Evolutionary conservation across 768 basidiomycete species (phyloP), one percentile per base, ranked within the genome.

Genomic region (Tylopilus sp.): DNA sequence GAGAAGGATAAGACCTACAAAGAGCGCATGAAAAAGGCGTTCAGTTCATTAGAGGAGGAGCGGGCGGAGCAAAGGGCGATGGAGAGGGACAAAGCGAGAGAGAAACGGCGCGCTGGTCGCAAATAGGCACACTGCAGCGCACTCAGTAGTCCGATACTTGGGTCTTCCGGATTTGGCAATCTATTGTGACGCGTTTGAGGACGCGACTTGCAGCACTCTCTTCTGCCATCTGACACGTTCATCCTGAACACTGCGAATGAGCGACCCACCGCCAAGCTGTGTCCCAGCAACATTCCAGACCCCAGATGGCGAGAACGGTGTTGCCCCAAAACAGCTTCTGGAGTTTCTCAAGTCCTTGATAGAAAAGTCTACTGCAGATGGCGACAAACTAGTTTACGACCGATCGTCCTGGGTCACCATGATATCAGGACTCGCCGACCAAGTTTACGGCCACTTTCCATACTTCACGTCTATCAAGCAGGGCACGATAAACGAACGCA

Each of bases 21-120:
- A 61, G 80, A 83, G 44, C 80, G 83, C 56, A 92, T 98, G 86
- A 86, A 86, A 65, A 83, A 79, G 62, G 92, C 88, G 21, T 88
- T 79, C 67, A 83, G 78, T 2, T 81, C 82, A 0, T 75, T 92
- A 26, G 89, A 92, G 57, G 79, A 83, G 28, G 97, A 99, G 74
- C 77, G 95, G 47, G 92, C 93, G 20, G 97, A 98, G 72, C 85
- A 98, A 73, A 98, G 97, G 76, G 83, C 82, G 39, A 83, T 87
- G 86, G 87, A 94, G 63, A 79, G 88, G 67, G 86, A 86, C 63
- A 93, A 92, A 70, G 68, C 73, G 38, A 85, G 77, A 64, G 86
- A 86, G 43, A 92, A 89, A 71, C 79, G 79, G 63, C 75, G 90
- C 56, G 77, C 88, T 35, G 91, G 91, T 44, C 79, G 83, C 61